These are phyloP conservation scores for Aspergillus tanneri DNA, from an alignment of 2,329 filamentous ascomycete species.

Conservation along the genomic window DNA sequence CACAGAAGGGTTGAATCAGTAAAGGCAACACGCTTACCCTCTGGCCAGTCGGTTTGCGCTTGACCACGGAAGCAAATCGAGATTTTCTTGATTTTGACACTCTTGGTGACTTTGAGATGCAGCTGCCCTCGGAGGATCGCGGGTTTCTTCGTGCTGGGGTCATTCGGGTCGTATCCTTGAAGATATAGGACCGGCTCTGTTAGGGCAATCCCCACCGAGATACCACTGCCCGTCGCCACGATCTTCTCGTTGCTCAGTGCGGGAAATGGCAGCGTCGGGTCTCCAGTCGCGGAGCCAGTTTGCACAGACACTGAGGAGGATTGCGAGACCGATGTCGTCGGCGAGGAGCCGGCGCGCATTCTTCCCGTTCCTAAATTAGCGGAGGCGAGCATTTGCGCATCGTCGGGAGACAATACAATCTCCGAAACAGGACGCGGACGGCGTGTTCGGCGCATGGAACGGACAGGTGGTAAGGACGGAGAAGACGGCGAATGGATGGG, in stretches of 20 bases:
- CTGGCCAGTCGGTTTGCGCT: conserved; percentile 91
- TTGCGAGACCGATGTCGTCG: conserved; percentile 1
- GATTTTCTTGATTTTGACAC: conserved; percentile 88
- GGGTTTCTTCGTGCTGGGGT: conserved; percentile 62
- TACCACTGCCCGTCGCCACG: conserved; percentile 50
- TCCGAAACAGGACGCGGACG: conserved; percentile 36
- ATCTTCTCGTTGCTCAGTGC: conserved; percentile 47
- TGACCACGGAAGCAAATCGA: conserved; percentile 82
- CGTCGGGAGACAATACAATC: conserved; percentile 34
- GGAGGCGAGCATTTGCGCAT: conserved; percentile 34
- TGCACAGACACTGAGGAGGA: conserved; percentile 29
- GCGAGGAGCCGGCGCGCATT: conserved; percentile 22
- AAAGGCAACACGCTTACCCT: conserved; percentile 53
- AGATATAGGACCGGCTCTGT: conserved; percentile 51
- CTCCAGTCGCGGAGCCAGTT: conserved; percentile 24
- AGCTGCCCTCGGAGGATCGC: conserved; percentile 83
- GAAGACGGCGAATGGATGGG: conserved; percentile 25
- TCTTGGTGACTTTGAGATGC: conserved; percentile 78
- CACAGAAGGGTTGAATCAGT: neutral
- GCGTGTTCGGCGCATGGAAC: conserved; percentile 26
- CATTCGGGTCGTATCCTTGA: conserved; percentile 50
- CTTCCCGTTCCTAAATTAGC: conserved; percentile 20
- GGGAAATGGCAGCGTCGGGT: conserved; percentile 33
- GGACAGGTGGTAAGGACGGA: conserved; percentile 24
- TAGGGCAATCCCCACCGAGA: conserved; percentile 47